Evolutionary conservation across 2,329 filamentous ascomycete species (phyloP).

Genomic region (Diaporthe caulivora): DNA sequence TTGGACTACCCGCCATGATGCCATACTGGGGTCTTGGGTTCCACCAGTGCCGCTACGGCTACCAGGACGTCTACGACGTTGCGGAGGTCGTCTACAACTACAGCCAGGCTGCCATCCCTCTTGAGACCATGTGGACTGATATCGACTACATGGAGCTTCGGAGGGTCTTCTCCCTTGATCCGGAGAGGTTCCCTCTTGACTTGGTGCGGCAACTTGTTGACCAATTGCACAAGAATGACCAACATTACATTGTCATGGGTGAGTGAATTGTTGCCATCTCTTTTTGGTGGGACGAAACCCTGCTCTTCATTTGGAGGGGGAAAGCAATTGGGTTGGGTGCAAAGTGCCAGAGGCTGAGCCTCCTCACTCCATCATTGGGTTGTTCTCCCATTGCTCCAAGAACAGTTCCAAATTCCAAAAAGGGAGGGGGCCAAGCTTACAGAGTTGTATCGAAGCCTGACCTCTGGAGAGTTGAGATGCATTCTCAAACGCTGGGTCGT

Average conservation of each 20-base stretch:
- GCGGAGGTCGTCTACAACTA: conserved; percentile 78
- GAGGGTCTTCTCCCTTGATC: conserved; percentile 74
- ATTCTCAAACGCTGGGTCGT: not conserved
- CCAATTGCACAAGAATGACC: conserved; percentile 74
- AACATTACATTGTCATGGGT: conserved; percentile 79
- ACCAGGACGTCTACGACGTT: conserved; percentile 73
- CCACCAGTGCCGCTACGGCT: conserved; percentile 75
- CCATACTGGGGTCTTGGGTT: conserved; percentile 75
- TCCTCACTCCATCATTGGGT: not conserved
- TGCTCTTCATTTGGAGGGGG: no score
- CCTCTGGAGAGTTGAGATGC: not conserved
- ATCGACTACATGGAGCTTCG: conserved; percentile 72
- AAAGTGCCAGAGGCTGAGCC: not conserved
- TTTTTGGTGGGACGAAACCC: not conserved
- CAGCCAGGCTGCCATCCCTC: conserved; percentile 71
- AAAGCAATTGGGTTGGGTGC: not conserved
- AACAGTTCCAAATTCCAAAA: no score
- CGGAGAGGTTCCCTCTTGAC: conserved; percentile 70
- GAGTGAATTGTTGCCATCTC: not conserved
- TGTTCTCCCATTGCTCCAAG: not conserved
- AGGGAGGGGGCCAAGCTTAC: no score
- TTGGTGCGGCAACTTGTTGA: conserved; percentile 75
- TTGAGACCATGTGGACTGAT: conserved; percentile 79
- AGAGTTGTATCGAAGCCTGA: not conserved
- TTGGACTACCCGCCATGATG: conserved; percentile 70